Evolutionary conservation across 257 asterid genomes (phyloP).

Genomic region (Solanum lignicaule): DNA sequence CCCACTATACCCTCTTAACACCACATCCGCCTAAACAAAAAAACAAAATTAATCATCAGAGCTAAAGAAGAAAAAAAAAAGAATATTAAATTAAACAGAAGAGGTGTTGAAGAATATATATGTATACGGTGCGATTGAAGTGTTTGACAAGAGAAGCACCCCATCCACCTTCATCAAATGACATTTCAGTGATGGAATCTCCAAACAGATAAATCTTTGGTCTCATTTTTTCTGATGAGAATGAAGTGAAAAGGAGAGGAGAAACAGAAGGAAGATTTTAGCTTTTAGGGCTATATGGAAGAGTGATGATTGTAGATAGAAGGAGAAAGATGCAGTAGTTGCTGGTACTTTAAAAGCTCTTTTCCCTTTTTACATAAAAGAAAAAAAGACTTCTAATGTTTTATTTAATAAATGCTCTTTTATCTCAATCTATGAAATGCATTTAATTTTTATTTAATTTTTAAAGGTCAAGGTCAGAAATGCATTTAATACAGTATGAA

Average conservation of each 20-base stretch:
- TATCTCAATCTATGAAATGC: too few species aligned
- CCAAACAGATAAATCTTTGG: slow-evolving; percentile 80
- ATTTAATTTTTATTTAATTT: too few species aligned
- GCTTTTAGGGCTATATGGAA: neutral
- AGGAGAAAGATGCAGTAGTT: neutral
- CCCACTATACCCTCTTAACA: slow-evolving; percentile 85
- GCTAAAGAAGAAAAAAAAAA: neutral
- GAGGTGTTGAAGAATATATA: neutral
- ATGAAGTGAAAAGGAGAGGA: neutral
- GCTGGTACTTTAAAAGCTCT: neutral
- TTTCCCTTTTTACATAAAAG: neutral
- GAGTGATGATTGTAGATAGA: neutral
- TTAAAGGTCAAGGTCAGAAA: neutral
- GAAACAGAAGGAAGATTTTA: neutral
- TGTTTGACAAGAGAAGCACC: slow-evolving; percentile 76
- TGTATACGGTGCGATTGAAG: slow-evolving; percentile 49
- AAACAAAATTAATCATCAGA: neutral
- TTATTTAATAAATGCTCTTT: neutral
- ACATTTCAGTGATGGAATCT: slow-evolving; percentile 76
- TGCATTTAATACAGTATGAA: neutral
- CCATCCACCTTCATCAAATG: slow-evolving; percentile 75
- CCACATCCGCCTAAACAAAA: slow-evolving; percentile 60
- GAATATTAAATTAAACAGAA: neutral
- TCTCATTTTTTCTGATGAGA: slow-evolving; percentile 35
- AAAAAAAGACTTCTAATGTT: too few species aligned